A percentile compares a stretch with the other conserved stretches of the same genome.
Evolutionary conservation across 2,329 filamentous ascomycete genomes (phyloP).

Genomic region (Pezicula radicicola): DNA sequence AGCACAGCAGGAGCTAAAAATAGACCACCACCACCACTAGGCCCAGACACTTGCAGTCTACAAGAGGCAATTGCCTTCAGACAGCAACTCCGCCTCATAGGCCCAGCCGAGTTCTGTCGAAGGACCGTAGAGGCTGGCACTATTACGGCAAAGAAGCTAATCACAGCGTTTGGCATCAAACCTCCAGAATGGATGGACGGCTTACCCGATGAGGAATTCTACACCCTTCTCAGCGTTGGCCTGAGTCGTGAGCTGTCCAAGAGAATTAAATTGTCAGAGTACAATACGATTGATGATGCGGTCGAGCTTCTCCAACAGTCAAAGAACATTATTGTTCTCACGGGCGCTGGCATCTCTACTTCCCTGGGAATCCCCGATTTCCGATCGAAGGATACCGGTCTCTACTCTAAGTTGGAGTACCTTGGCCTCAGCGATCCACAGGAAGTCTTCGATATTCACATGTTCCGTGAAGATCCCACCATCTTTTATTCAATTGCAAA

Average conservation of each 20-base stretch:
- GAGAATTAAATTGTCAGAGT: slow-evolving; percentile 72
- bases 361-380: slow-evolving; percentile 97
- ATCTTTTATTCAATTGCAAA: slow-evolving; percentile 92
- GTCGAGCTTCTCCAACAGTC: slow-evolving; percentile 70
- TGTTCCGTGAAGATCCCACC: slow-evolving; percentile 81
- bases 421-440: slow-evolving; percentile 79
- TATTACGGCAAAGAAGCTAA: slow-evolving; percentile 77
- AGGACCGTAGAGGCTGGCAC: slow-evolving; percentile 66
- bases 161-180: slow-evolving; percentile 80
- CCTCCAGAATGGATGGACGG: slow-evolving; percentile 73
- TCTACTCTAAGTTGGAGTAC: slow-evolving; percentile 81
- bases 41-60: slow-evolving; percentile 48
- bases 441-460: slow-evolving; percentile 88
- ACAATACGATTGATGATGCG: slow-evolving; percentile 87
- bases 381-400: slow-evolving; percentile 85
- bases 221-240: slow-evolving; percentile 70
- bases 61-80: slow-evolving; percentile 69
- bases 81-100: slow-evolving; percentile 69
- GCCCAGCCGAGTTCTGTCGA: slow-evolving; percentile 74
- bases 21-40: slow-evolving; percentile 8
- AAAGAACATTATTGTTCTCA: slow-evolving; percentile 88
- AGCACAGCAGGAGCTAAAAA: slow-evolving; percentile 16
- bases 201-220: slow-evolving; percentile 70
- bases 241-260: slow-evolving; percentile 79
- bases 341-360: slow-evolving; percentile 94